Evolutionary conservation across 805 yeast species (phyloP).

Genomic region (Yarrowia bubula): DNA sequence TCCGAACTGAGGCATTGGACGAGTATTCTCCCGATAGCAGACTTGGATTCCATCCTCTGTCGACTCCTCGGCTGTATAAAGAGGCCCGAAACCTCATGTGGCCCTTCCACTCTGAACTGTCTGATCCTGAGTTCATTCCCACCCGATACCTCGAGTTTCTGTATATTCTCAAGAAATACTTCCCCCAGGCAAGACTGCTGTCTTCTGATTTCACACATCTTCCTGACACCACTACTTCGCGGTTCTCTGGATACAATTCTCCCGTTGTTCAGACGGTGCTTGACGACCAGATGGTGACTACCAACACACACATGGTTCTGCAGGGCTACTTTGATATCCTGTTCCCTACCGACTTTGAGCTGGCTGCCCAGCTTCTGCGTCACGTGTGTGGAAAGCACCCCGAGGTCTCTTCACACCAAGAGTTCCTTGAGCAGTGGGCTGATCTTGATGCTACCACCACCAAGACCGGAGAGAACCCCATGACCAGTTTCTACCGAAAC

Average conservation of each 20-base stretch:
- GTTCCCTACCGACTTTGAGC: conserved; percentile 76
- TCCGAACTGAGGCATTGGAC: conserved; percentile 45
- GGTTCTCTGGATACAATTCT: conserved; percentile 54
- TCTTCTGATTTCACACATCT: conserved; percentile 62
- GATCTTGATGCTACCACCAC: conserved; percentile 66
- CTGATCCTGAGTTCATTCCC: conserved; percentile 80
- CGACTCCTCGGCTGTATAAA: conserved; percentile 48
- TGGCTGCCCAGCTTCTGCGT: conserved; percentile 59
- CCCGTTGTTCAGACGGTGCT: conserved; percentile 82
- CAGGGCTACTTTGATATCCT: conserved; percentile 85
- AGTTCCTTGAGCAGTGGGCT: conserved; percentile 69
- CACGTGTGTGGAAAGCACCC: conserved; percentile 62
- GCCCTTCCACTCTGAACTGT: conserved; percentile 65
- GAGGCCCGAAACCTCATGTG: conserved; percentile 50
- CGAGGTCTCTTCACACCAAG: conserved; percentile 55
- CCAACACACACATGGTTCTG: conserved; percentile 72
- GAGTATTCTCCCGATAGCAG: conserved; percentile 35
- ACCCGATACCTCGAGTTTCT: conserved; percentile 67
- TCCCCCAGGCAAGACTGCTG: conserved; percentile 74
- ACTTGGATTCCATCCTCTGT: conserved; percentile 58
- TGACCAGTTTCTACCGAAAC: conserved; percentile 72
- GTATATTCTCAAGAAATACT: conserved; percentile 57
- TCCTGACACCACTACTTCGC: conserved; percentile 14
- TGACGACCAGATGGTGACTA: conserved; percentile 63
- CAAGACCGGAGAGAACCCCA: conserved; percentile 77